Evolutionary conservation across 2,329 filamentous ascomycete genomes (phyloP).

Genomic region (Arthroderma uncinatum): DNA sequence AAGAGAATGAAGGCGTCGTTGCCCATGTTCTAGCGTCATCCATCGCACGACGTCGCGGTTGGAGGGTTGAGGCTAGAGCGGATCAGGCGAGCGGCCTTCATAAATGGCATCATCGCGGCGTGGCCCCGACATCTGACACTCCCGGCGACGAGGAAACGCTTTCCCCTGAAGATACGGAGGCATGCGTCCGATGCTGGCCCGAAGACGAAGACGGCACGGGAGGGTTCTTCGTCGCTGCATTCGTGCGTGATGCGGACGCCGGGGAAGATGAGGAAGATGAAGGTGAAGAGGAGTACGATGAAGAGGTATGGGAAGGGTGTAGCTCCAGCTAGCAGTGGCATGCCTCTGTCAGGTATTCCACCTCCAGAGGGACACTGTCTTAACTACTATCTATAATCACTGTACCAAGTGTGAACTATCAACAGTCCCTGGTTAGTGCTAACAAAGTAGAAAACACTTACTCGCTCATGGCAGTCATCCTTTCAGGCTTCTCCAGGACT

Average conservation of each 20-base stretch:
- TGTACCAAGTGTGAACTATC: too few relatives aligned
- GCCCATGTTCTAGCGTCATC: slow-evolving; percentile 56
- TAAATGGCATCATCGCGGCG: slow-evolving; percentile 60
- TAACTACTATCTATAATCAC: too few relatives aligned
- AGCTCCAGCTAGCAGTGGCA: slow-evolving; percentile 2
- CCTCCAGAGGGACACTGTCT: too few relatives aligned
- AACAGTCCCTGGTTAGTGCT: too few relatives aligned
- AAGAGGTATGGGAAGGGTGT: not conserved
- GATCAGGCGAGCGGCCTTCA: slow-evolving; percentile 67
- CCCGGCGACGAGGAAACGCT: slow-evolving; percentile 13
- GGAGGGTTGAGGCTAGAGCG: slow-evolving; percentile 61
- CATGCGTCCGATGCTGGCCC: slow-evolving; percentile 71
- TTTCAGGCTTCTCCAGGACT: too few relatives aligned
- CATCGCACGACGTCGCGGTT: slow-evolving; percentile 56
- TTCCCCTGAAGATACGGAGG: slow-evolving; percentile 47
- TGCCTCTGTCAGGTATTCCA: too few relatives aligned
- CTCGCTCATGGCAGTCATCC: too few relatives aligned
- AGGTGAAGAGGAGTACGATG: not conserved
- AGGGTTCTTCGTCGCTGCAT: slow-evolving; percentile 91
- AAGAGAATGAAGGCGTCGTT: slow-evolving; percentile 85
- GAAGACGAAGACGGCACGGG: slow-evolving; percentile 75
- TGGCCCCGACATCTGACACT: slow-evolving; percentile 15
- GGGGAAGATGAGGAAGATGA: not conserved
- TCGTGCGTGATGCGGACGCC: slow-evolving; percentile 49
- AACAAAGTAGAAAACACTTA: too few relatives aligned